A percentile compares a stretch with the other conserved stretches of the same genome.
These are phyloP conservation scores for Leptographium radiaticola DNA, from an alignment of 2,329 filamentous ascomycete species.

Conservation along the genomic window DNA sequence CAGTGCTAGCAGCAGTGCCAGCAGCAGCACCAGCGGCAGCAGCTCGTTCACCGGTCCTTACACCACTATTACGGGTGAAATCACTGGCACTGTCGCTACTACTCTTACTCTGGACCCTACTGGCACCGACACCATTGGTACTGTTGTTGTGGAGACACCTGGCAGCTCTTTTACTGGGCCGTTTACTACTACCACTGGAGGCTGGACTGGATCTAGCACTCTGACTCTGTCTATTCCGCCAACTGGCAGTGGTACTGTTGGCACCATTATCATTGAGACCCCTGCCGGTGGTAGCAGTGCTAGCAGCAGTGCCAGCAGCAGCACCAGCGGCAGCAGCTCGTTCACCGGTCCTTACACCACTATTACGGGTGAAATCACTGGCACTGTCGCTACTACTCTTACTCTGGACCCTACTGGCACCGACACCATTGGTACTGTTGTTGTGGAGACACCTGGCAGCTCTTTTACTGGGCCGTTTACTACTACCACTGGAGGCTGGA, in stretches of 20 bases:
- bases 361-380: neutral
- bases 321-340: constrained; percentile 3
- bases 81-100: neutral
- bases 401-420: constrained; percentile 5
- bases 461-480: constrained; percentile 5
- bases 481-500: neutral
- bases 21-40: neutral
- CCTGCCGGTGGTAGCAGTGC: constrained; percentile 3
- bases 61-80: neutral
- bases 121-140: neutral
- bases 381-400: neutral
- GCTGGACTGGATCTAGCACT: neutral
- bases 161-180: constrained; percentile 1
- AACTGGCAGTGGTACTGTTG: constrained; percentile 38
- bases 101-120: constrained; percentile 4
- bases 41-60: neutral
- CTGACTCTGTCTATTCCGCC: neutral
- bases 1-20: neutral
- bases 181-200: constrained; percentile 1
- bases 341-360: neutral
- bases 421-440: neutral
- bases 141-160: neutral
- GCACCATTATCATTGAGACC: constrained; percentile 10
- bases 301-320: neutral
- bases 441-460: neutral